Evolutionary conservation across 2,329 filamentous ascomycete genomes (phyloP).

Genomic region (Fusarium hainanense): DNA sequence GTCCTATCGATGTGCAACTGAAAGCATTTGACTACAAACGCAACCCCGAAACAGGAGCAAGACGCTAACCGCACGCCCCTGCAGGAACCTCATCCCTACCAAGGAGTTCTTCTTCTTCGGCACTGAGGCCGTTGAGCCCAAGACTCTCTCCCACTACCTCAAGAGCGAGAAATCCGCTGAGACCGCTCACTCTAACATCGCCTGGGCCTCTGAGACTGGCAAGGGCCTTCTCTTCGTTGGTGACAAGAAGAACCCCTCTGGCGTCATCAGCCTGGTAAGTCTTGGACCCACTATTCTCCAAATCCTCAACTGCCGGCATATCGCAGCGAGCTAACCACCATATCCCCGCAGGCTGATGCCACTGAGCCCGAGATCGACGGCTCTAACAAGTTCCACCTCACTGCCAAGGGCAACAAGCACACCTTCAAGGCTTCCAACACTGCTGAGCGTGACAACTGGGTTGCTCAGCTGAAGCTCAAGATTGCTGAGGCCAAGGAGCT

Average conservation of each 20-base stretch:
- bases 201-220: slow-evolving; percentile 93
- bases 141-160: slow-evolving; percentile 80
- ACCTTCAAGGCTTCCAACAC: slow-evolving; percentile 83
- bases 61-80: slow-evolving; percentile 38
- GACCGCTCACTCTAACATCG: slow-evolving; percentile 79
- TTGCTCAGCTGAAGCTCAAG: slow-evolving; percentile 83
- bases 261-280: slow-evolving; percentile 86
- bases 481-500: slow-evolving; percentile 86
- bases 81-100: slow-evolving; percentile 85
- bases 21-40: neutral
- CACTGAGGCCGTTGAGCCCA: slow-evolving; percentile 76
- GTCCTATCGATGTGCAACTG: neutral
- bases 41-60: neutral
- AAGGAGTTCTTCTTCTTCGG: slow-evolving; percentile 96
- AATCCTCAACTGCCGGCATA: slow-evolving; percentile 35
- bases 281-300: slow-evolving; percentile 29
- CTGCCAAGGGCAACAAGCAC: slow-evolving; percentile 89
- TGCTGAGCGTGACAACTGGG: slow-evolving; percentile 92
- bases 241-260: slow-evolving; percentile 83
- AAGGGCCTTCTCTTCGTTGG: slow-evolving; percentile 94
- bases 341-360: slow-evolving; percentile 62
- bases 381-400: slow-evolving; percentile 85
- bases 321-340: slow-evolving; percentile 17
- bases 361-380: slow-evolving; percentile 81
- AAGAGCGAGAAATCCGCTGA: slow-evolving; percentile 87